Evolutionary conservation across 2,329 filamentous ascomycete species (phyloP), one percentile per base, ranked within the genome.

Genomic region (Salinomyces thailandicus): DNA sequence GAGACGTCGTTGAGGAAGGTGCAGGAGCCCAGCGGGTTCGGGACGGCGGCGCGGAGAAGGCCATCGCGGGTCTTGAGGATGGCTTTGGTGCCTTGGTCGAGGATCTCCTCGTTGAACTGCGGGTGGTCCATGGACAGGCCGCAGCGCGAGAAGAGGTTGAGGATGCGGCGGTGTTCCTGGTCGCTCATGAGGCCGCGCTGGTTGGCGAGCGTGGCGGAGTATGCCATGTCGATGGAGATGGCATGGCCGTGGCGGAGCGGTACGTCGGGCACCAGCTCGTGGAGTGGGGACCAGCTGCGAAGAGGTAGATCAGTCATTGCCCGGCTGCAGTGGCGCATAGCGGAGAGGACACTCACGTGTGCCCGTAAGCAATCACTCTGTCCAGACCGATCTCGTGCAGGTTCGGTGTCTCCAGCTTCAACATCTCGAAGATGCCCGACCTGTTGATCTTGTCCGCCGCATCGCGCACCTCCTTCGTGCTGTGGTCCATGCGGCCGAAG

Each of bases 151-250:
- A 84, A 83, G 4, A 84, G 66, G 36, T 68, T 71, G n/a, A 83
- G 61, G 1, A 83, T 59, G 13, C 77, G 69, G 17, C 60, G 64
- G 53, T 82, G 76, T 45, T 83, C 77, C 1, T 63, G 64, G 30
- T 74, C 62, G 15, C 65, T 68, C 7, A 84, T 65, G 0, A 81
- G 62, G 3, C 75, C 74, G n/a, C 75, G 71, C 41, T 66, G 58
- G 52, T 77, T 71, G 13, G 79, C 76, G 3, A 84, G 66, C 0
- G 79, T 83, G 0, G 79, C 78, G 0, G 77, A 80, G 60, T 79
- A 84, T 0, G 79, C 79, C 79, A 84, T 84, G 54, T 83, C 79
- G 43, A 83, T 80, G 2, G 75, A 79, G 47, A 84, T 83, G 46
- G 79, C 79, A 52, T 84, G 79, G 3, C 79, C 79, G 53, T 84